A percentile compares a stretch with the other conserved stretches of the same genome.
phyloP scores from a whole-genome alignment of 345 rosid species.

The Gossypium thurberi region DNA sequence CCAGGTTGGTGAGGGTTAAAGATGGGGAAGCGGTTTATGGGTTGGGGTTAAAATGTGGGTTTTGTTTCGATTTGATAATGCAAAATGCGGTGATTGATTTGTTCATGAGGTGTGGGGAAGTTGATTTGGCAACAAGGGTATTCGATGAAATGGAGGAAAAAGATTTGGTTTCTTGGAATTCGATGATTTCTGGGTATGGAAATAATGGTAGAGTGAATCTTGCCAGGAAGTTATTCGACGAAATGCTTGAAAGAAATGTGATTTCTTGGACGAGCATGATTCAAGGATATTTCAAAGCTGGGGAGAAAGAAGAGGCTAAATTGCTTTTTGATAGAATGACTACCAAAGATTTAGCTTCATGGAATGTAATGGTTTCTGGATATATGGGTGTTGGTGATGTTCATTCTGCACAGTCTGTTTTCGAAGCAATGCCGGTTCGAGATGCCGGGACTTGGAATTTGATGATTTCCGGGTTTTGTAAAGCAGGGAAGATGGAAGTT shows the following conservation, averaged over 20 bases:
- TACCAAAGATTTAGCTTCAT: constrained; percentile 22
- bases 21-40: constrained; percentile 20
- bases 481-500: constrained; percentile 19
- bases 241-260: constrained; percentile 26
- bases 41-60: constrained; percentile 20
- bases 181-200: constrained; percentile 26
- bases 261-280: constrained; percentile 30
- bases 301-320: constrained; percentile 26
- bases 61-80: constrained; percentile 21
- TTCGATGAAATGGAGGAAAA: constrained; percentile 31
- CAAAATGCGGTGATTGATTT: constrained; percentile 24
- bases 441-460: constrained; percentile 24
- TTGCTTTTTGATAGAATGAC: constrained; percentile 27
- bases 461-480: constrained; percentile 28
- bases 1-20: constrained; percentile 14
- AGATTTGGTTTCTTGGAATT: constrained; percentile 31
- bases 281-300: constrained; percentile 26
- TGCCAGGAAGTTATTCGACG: constrained; percentile 21
- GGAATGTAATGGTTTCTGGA: constrained; percentile 27
- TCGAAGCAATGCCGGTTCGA: constrained; percentile 20
- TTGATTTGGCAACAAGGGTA: constrained; percentile 17
- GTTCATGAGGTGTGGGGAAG: constrained; percentile 25
- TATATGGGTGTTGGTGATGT: constrained; percentile 21
- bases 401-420: constrained; percentile 18
- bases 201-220: constrained; percentile 21